A percentile compares a stretch with the other conserved stretches of the same genome.
phyloP scores from a whole-genome alignment of 345 rosid genomes.

The Populus simonii region DNA sequence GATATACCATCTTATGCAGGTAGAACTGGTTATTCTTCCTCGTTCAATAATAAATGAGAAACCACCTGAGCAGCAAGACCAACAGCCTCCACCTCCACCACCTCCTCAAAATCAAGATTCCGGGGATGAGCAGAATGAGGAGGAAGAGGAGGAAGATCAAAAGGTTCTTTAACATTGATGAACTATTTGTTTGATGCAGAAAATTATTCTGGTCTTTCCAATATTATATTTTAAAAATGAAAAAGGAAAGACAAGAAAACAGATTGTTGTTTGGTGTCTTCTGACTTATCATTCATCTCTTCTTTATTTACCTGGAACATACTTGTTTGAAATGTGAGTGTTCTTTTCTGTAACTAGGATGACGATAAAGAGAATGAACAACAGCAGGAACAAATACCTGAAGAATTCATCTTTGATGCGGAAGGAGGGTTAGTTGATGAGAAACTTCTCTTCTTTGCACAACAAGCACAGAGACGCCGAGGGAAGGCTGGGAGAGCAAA shows the following conservation, averaged over 20 bases:
- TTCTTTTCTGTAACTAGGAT: slow-evolving; percentile 46
- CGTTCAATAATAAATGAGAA: slow-evolving; percentile 72
- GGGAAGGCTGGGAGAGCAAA: slow-evolving; percentile 99
- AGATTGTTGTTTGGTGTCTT: neutral
- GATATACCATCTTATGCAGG: slow-evolving; percentile 46
- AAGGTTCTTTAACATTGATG: slow-evolving; percentile 41
- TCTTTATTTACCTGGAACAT: neutral
- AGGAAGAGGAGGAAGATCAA: slow-evolving; percentile 87
- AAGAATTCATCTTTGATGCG: slow-evolving; percentile 94
- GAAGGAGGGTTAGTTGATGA: slow-evolving; percentile 98
- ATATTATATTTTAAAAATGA: neutral
- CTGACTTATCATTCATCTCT: neutral
- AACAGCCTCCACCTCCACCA: slow-evolving; percentile 90
- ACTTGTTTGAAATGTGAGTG: slow-evolving; percentile 16
- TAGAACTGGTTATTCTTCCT: slow-evolving; percentile 93
- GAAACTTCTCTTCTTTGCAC: slow-evolving; percentile 94
- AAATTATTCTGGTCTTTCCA: neutral
- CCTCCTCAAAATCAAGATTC: slow-evolving; percentile 83
- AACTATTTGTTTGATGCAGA: neutral
- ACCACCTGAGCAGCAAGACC: slow-evolving; percentile 87
- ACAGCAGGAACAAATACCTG: slow-evolving; percentile 91
- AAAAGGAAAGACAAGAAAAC: neutral
- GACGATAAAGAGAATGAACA: slow-evolving; percentile 87
- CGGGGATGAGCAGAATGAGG: slow-evolving; percentile 79
- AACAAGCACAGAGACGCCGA: slow-evolving; percentile 82